Conservation (phyloP, 345 rosid genomes). For the Geranium rotundifolium region DNA sequence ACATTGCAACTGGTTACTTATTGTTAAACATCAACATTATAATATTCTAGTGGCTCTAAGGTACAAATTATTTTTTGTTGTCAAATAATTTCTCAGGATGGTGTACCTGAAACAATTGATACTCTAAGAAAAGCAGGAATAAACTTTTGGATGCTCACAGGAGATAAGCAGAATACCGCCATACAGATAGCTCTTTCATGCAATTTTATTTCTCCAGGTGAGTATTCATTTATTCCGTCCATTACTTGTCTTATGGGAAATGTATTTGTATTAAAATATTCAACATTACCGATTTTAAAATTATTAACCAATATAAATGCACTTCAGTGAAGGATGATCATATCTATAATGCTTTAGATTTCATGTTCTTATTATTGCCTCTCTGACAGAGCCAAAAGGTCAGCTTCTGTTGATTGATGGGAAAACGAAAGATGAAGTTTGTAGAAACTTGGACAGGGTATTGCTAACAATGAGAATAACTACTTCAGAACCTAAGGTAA, state of each 20-base stretch:
- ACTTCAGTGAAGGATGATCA: not conserved
- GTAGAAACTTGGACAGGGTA: constrained; percentile 83
- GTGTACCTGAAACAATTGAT: constrained; percentile 92
- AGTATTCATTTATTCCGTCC: constrained; percentile 10
- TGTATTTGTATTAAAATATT: not conserved
- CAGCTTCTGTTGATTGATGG: constrained; percentile 94
- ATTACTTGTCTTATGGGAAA: not conserved
- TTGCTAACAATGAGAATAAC: constrained; percentile 92
- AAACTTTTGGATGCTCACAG: constrained; percentile 98
- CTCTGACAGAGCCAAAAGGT: constrained; percentile 76
- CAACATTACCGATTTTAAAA: not conserved
- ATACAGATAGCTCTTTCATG: constrained; percentile 97
- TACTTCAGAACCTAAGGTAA: constrained; percentile 84
- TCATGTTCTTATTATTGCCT: constrained; percentile 1
- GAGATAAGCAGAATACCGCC: constrained; percentile 95
- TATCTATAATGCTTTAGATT: not conserved
- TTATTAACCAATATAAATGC: not conserved
- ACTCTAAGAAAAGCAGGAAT: constrained; percentile 92
- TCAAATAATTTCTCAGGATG: constrained; percentile 49
- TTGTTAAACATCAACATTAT: not conserved
- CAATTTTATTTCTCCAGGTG: constrained; percentile 95
- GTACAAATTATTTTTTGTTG: constrained; percentile 4
- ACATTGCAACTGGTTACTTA: not conserved
- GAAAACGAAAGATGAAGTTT: constrained; percentile 79
- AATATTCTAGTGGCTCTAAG: constrained; percentile 1